Evolutionary conservation across 2,329 filamentous ascomycete genomes (phyloP), one percentile per base, ranked within the genome.

Genomic region (Coniochaeta ligniaria): DNA sequence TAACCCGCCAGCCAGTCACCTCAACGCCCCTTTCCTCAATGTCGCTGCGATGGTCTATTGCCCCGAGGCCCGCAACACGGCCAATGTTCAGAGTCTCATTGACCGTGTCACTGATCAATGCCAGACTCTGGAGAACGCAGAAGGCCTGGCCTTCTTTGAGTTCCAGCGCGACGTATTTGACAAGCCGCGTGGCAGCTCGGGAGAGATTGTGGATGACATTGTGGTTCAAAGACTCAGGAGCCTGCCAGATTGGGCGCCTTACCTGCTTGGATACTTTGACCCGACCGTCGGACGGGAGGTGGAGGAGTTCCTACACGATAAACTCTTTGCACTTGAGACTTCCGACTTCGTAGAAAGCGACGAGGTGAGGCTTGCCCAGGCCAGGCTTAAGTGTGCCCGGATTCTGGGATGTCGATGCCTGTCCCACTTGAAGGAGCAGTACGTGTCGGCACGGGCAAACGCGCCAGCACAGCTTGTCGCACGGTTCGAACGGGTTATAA

Each of bases 1-100:
- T 17, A 36, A 20, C 6, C n/a, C 17, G 35, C 52, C 26, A 28
- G 74, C 76, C 2, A 70, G 76, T 9, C 16, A 31, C 20, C 74
- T 80, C 20, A 75, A 76, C 35, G 75, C 78, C 17, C 81, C 85
- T 1, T 89, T 81, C 66, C 75, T 91, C 20, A 79, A 81, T n/a
- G 82, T 80, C 17, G 82, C 83, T 3, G 68, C 79, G 2, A 6
- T 57, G 35, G 69, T 77, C 0, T 89, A 87, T 66, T 81, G 85
- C 36, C 73, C 74, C 45, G 63, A 69, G 57, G 80, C 76, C 28
- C 67, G 69, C 24, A 71, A 73, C 2, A 45, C 69, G 2, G 67
- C 71, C 0, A 65, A 71, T 50, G 73, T 79, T 2, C 66, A 72
- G 33, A 67, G 65, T 3, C 73, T 85, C 50, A 72, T 81, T 26